Percentiles rank a stretch among this genome's conserved stretches.
Evolutionary conservation across 2,329 filamentous ascomycete species (phyloP).

Genomic region (Epicoccum nigrum): DNA sequence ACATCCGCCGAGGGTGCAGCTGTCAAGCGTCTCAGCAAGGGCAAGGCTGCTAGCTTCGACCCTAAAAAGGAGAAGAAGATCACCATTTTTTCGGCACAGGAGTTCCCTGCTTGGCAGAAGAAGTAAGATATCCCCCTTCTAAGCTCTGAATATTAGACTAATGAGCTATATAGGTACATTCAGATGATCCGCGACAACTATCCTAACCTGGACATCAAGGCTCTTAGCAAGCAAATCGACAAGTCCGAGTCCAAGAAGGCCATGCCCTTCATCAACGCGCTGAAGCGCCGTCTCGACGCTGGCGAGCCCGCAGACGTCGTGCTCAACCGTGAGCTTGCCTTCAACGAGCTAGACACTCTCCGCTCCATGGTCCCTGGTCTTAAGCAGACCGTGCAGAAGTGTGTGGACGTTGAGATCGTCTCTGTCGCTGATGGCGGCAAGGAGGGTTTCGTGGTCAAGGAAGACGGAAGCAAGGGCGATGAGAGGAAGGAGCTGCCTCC

Average conservation of each 20-base stretch:
- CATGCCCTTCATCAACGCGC: slow-evolving; percentile 90
- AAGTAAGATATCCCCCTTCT: slow-evolving; percentile 68
- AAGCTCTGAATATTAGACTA: not conserved
- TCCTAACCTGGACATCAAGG: slow-evolving; percentile 76
- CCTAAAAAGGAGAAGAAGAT: slow-evolving; percentile 91
- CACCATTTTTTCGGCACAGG: slow-evolving; percentile 79
- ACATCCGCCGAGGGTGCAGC: slow-evolving; percentile 83
- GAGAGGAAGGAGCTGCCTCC: slow-evolving; percentile 63
- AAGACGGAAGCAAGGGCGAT: slow-evolving; percentile 62
- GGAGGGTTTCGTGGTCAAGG: slow-evolving; percentile 62
- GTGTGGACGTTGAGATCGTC: slow-evolving; percentile 74
- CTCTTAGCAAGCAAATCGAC: slow-evolving; percentile 75
- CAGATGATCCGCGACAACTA: slow-evolving; percentile 38
- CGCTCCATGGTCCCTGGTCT: slow-evolving; percentile 79
- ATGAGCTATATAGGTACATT: slow-evolving; percentile 33
- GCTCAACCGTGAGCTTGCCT: slow-evolving; percentile 82
- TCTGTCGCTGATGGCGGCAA: slow-evolving; percentile 73
- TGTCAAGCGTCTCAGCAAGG: slow-evolving; percentile 90
- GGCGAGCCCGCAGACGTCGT: slow-evolving; percentile 72
- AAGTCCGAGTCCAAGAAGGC: slow-evolving; percentile 97
- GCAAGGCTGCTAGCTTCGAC: slow-evolving; percentile 84
- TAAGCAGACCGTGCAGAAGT: slow-evolving; percentile 73
- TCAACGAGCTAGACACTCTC: slow-evolving; percentile 81
- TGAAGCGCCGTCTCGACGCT: slow-evolving; percentile 80
- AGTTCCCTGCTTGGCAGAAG: slow-evolving; percentile 89